Evolutionary conservation across 2,329 filamentous ascomycete species (phyloP), one percentile per base, ranked within the genome.

Genomic region (Alternaria hordeiaustralica): DNA sequence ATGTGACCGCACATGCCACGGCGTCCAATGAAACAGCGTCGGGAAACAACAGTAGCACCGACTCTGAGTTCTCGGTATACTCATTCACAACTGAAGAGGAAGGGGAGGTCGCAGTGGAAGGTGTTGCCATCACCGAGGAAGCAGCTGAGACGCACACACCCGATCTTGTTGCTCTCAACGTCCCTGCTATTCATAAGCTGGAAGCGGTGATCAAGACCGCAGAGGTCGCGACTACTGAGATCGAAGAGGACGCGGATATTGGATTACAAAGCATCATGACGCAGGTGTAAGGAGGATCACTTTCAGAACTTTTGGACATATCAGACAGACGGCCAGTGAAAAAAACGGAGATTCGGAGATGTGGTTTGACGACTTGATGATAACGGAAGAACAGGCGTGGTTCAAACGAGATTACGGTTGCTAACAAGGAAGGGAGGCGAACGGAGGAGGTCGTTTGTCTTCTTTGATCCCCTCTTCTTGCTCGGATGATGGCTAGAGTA

Each of bases 111-210:
- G 79, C 81, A 5, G 81, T 56, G 3, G 47, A 84, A 15, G 87
- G 87, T 2, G 80, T 89, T 5, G 86, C 87, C 2, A 73, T 89
- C 25, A 84, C 84, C 4, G 87, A 89, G 71, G 87, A 88, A 72
- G 85, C 83, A 46, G 82, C 87, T 15, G 83, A 83, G 64, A 76
- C 81, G 30, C 82, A 84, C 45, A 75, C 74, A 10, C 81, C 81
- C 1, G 80, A 82, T 56, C 69, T 80, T 30, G 30, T 71, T 4
- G 51, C 56, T 11, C 46, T 55, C 5, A 54, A 60, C n/a, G 12
- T 63, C 3, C 30, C 61, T 4, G 47, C 46, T 5, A 36, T 49
- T 5, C 58, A 69, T 57, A 44, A 62, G 15, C 50, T 47, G 2
- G 50, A 51, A 4, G 33, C 55, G 5, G 57, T 47, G 21, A n/a